Conservation (phyloP, 75 land plant genomes). For the Picea glauca region DNA sequence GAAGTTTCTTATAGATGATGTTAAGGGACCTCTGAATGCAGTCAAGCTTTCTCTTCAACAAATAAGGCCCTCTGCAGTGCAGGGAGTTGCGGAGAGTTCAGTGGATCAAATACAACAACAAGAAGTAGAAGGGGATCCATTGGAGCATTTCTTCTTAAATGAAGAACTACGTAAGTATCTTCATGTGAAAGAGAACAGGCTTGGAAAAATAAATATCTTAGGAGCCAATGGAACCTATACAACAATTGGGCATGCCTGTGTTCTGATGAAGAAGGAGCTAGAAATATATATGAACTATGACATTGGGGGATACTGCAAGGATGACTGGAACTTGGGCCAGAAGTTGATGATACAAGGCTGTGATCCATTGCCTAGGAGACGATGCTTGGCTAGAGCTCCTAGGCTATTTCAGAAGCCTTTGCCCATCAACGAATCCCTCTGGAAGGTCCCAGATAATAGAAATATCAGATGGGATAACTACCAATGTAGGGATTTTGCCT, state of each 20-base stretch:
- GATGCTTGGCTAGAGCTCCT: slow-evolving; percentile 82
- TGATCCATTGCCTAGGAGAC: slow-evolving; percentile 84
- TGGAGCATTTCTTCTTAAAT: slow-evolving; percentile 45
- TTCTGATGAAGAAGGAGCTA: slow-evolving; percentile 67
- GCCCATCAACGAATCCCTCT: slow-evolving; percentile 66
- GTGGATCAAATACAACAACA: slow-evolving; percentile 2
- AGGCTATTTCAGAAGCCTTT: slow-evolving; percentile 63
- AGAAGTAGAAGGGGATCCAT: slow-evolving; percentile 31
- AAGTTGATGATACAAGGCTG: slow-evolving; percentile 81
- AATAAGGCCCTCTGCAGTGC: slow-evolving; percentile 21
- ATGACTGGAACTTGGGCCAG: slow-evolving; percentile 87
- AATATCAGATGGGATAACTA: slow-evolving; percentile 85
- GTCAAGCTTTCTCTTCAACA: slow-evolving; percentile 51
- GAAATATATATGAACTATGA: slow-evolving; percentile 96
- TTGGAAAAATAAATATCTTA: slow-evolving; percentile 56
- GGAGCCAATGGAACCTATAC: slow-evolving; percentile 56
- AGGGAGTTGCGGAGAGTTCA: neutral
- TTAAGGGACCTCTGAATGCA: slow-evolving; percentile 44
- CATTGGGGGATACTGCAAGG: slow-evolving; percentile 75
- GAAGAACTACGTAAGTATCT: slow-evolving; percentile 87
- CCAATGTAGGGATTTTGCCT: slow-evolving; percentile 59
- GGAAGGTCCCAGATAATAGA: slow-evolving; percentile 70
- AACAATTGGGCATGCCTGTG: slow-evolving; percentile 87
- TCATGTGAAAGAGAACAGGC: slow-evolving; percentile 47
- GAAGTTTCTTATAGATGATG: slow-evolving; percentile 51